These are phyloP conservation scores for Penicillium maclennaniae DNA, from an alignment of 495 filamentous ascomycete species.

Conservation along the genomic window DNA sequence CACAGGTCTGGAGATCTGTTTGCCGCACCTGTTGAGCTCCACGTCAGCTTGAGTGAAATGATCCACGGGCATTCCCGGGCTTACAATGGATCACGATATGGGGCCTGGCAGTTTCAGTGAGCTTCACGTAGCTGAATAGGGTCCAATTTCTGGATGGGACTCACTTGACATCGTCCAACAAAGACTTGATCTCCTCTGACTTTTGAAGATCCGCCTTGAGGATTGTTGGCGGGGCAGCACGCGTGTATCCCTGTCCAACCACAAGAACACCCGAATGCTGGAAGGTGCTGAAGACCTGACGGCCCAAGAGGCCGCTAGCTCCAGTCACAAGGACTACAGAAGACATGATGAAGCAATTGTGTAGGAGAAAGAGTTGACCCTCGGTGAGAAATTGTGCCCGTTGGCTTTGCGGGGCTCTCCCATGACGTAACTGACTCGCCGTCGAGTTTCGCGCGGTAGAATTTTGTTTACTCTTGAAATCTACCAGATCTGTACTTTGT, in stretches of 20 bases:
- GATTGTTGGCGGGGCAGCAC: slow-evolving; percentile 67
- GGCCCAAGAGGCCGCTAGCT: slow-evolving; percentile 78
- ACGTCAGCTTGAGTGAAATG: slow-evolving; percentile 11
- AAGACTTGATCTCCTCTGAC: slow-evolving; percentile 53
- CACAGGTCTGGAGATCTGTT: slow-evolving; percentile 86
- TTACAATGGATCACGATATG: slow-evolving; percentile 81
- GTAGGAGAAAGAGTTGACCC: background rate
- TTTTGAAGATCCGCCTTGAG: slow-evolving; percentile 74
- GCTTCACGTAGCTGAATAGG: background rate
- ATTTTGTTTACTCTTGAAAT: background rate
- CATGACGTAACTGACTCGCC: slow-evolving; percentile 30
- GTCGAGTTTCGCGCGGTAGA: background rate
- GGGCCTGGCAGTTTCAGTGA: slow-evolving; percentile 51
- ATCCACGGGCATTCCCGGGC: slow-evolving; percentile 16
- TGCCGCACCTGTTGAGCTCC: slow-evolving; percentile 62
- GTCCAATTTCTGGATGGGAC: slow-evolving; percentile 1
- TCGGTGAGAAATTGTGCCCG: slow-evolving; percentile 8
- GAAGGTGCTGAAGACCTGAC: slow-evolving; percentile 75
- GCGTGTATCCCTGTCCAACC: slow-evolving; percentile 73
- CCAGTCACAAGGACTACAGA: slow-evolving; percentile 76
- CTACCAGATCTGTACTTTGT: background rate
- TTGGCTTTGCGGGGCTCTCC: slow-evolving; percentile 10
- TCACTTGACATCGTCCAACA: slow-evolving; percentile 55
- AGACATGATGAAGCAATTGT: slow-evolving; percentile 36
- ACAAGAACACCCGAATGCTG: slow-evolving; percentile 65